phyloP scores from a whole-genome alignment of 176 grass and related monocot genomes.

The Avena atlantica region DNA sequence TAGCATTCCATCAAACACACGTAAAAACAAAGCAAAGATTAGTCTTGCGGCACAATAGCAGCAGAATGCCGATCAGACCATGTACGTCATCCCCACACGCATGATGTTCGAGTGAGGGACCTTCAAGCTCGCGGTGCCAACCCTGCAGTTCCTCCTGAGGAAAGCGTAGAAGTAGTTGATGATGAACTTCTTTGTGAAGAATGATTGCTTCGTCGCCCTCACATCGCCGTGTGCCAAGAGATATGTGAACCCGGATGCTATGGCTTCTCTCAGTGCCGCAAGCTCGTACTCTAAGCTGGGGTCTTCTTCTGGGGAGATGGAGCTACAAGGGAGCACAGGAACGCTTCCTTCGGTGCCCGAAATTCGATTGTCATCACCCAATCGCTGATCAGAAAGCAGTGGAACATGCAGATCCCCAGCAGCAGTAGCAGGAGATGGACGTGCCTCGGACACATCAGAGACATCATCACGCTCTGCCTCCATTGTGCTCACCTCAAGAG shows the following conservation, averaged over 20 bases:
- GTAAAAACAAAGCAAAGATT: not conserved
- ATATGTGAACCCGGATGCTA: conserved; percentile 90
- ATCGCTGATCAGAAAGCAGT: conserved; percentile 63
- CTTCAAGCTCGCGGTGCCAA: conserved; percentile 80
- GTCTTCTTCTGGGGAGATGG: conserved; percentile 75
- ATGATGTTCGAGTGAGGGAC: conserved; percentile 97
- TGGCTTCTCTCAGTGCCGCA: conserved; percentile 80
- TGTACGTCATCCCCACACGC: conserved; percentile 91
- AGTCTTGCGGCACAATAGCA: conserved; percentile 8
- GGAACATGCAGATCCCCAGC: conserved; percentile 71
- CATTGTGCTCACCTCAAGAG: conserved; percentile 59
- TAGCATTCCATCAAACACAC: conserved; percentile 24
- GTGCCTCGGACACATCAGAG: conserved; percentile 53
- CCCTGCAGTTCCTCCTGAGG: conserved; percentile 93
- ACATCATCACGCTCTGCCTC: conserved; percentile 60
- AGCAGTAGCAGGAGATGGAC: conserved; percentile 39
- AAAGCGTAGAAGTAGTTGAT: conserved; percentile 98
- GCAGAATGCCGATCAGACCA: conserved; percentile 65
- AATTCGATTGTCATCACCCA: conserved; percentile 31
- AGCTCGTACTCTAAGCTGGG: conserved; percentile 88
- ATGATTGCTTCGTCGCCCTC: conserved; percentile 88
- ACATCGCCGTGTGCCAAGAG: conserved; percentile 83
- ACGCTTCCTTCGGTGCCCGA: conserved; percentile 20
- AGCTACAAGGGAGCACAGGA: conserved; percentile 53
- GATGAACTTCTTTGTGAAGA: conserved; percentile 90